Evolutionary conservation across 495 filamentous ascomycete species (phyloP).

Genomic region (Tricharina praecox): DNA sequence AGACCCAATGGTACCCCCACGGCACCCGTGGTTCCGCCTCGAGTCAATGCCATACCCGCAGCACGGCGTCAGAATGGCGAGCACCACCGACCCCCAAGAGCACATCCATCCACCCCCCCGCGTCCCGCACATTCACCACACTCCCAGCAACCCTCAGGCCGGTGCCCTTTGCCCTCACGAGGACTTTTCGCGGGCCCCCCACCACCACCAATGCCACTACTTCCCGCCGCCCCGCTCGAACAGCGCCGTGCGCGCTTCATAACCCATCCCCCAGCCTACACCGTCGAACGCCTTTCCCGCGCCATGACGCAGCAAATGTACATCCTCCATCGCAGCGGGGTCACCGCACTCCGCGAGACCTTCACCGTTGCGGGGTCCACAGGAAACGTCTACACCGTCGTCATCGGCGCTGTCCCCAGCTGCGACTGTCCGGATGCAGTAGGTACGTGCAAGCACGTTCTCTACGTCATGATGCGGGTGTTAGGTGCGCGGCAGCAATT

Average conservation of each 20-base stretch:
- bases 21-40: too few relatives aligned
- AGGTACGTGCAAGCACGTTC: constrained; percentile 54
- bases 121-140: background rate
- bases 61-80: background rate
- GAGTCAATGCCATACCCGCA: too few relatives aligned
- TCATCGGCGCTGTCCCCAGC: constrained; percentile 35
- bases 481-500: constrained; percentile 41
- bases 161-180: background rate
- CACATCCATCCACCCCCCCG: background rate
- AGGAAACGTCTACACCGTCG: constrained; percentile 46
- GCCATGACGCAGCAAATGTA: background rate
- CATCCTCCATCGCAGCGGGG: background rate
- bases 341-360: constrained; percentile 26
- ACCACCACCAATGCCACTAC: background rate
- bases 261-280: background rate
- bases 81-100: background rate
- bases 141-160: background rate
- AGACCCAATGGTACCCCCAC: too few relatives aligned
- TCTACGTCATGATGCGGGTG: constrained; percentile 43
- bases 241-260: background rate
- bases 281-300: background rate
- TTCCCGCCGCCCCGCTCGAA: background rate
- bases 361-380: constrained; percentile 46
- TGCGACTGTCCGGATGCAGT: constrained; percentile 42
- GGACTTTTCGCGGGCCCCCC: too few relatives aligned